A percentile compares a stretch with the other conserved stretches of the same genome.
Evolutionary conservation across 495 filamentous ascomycete species (phyloP).

Genomic region (Parachaetomium inaequale): DNA sequence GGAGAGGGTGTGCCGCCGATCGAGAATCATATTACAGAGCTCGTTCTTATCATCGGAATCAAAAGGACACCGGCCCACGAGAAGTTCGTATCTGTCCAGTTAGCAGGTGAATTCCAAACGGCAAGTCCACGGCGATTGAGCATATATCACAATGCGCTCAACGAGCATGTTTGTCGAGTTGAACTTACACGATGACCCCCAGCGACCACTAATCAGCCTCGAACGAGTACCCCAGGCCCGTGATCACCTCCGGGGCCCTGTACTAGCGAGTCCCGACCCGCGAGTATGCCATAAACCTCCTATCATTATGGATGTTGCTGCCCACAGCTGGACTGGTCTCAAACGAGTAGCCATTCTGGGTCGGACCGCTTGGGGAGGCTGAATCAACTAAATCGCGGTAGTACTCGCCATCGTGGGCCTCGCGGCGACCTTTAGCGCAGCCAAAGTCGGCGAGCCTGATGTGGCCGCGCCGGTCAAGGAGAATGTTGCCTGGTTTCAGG

Average conservation of each 20-base stretch:
- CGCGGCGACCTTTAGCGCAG: neutral
- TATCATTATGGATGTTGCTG: neutral
- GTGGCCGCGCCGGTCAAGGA: conserved; percentile 46
- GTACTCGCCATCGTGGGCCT: neutral
- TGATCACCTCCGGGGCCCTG: conserved; percentile 92
- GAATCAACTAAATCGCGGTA: neutral
- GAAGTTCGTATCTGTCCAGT: conserved; percentile 67
- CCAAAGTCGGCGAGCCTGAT: conserved; percentile 97
- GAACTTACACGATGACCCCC: conserved; percentile 77
- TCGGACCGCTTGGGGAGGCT: no score
- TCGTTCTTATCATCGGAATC: conserved; percentile 71
- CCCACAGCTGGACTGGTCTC: neutral
- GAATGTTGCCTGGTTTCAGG: conserved; percentile 28
- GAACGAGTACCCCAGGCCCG: conserved; percentile 80
- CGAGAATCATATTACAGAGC: conserved; percentile 65
- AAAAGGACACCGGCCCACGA: conserved; percentile 94
- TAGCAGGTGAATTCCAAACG: neutral
- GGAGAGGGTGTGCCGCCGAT: conserved; percentile 85
- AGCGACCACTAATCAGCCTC: conserved; percentile 95
- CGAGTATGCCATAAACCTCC: conserved; percentile 61
- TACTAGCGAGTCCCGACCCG: conserved; percentile 93
- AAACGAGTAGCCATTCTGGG: neutral
- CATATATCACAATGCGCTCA: neutral
- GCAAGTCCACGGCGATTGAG: neutral
- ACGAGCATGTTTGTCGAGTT: no score